phyloP scores from a whole-genome alignment of 2,329 filamentous ascomycete species.

The Trichoderma lentiforme region DNA sequence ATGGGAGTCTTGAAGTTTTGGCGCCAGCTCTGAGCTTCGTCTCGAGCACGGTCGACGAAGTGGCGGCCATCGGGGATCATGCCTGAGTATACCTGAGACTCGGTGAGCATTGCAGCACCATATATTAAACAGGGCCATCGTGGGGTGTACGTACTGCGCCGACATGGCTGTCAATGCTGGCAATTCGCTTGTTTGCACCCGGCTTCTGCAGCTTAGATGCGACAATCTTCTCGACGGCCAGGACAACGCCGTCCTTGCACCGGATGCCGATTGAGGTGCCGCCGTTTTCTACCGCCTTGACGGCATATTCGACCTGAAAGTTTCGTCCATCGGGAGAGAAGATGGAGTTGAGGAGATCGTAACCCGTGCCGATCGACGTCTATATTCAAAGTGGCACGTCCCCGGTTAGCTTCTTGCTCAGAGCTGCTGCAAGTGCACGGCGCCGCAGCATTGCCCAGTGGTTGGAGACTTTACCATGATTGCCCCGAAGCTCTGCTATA shows the following conservation, averaged over 20 bases:
- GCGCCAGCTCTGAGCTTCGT: conserved; percentile 90
- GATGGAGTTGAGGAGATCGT: conserved; percentile 99
- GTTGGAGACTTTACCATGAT: conserved; percentile 16
- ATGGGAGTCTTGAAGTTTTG: conserved; percentile 93
- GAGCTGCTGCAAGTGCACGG: background rate
- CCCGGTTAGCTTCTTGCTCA: conserved; percentile 14
- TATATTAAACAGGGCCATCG: background rate
- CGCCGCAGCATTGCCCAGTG: background rate
- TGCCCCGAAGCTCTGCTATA: background rate
- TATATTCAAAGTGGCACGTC: conserved; percentile 39
- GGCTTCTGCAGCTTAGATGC: conserved; percentile 93
- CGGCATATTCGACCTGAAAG: conserved; percentile 98
- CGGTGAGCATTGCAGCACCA: conserved; percentile 3
- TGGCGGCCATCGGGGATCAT: conserved; percentile 93
- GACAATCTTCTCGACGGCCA: conserved; percentile 95
- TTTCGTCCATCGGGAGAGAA: conserved; percentile 99
- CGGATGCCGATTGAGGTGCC: conserved; percentile 94
- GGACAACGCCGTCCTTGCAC: conserved; percentile 94
- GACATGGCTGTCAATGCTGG: conserved; percentile 87
- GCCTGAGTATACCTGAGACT: conserved; percentile 79
- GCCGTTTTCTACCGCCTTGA: conserved; percentile 97
- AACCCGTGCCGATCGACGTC: conserved; percentile 99
- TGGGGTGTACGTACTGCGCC: conserved; percentile 71
- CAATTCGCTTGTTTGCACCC: conserved; percentile 94
- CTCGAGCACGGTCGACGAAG: conserved; percentile 89